Conservation (phyloP, 257 asterid genomes). For the Verbena officinalis region DNA sequence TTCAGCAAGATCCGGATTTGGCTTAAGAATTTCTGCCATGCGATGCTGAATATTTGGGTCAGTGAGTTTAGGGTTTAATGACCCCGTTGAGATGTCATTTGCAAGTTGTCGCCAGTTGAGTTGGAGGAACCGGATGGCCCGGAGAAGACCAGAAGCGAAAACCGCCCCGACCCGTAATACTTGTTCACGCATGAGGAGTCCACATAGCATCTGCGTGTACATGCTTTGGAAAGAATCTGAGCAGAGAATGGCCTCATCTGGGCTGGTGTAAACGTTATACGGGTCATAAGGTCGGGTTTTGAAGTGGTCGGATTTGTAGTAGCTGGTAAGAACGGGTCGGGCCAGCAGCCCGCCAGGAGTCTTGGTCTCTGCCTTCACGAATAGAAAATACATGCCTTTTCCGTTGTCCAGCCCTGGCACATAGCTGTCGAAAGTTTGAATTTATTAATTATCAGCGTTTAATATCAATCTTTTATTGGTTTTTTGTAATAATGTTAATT, state of each 20-base stretch:
- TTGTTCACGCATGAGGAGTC: constrained; percentile 64
- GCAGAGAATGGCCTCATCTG: constrained; percentile 75
- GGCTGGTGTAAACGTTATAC: constrained; percentile 73
- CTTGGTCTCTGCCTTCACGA: constrained; percentile 66
- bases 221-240: constrained; percentile 76
- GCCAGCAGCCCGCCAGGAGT: constrained; percentile 82
- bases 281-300: constrained; percentile 71
- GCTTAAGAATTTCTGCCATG: constrained; percentile 44
- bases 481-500: too few relatives aligned
- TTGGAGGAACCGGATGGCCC: constrained; percentile 73
- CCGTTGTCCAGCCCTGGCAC: constrained; percentile 78
- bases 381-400: constrained; percentile 70
- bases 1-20: constrained; percentile 51
- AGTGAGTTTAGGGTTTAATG: constrained; percentile 47
- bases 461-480: neutral
- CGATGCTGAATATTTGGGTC: constrained; percentile 41
- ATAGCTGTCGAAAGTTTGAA: constrained; percentile 40
- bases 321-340: constrained; percentile 84
- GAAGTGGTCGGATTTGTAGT: constrained; percentile 79
- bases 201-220: constrained; percentile 88
- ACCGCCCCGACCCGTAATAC: constrained; percentile 85
- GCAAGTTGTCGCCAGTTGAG: constrained; percentile 66
- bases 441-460: neutral
- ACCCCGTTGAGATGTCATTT: constrained; percentile 59
- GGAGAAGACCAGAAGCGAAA: constrained; percentile 83